These are phyloP conservation scores for Xanthoconium stramineum DNA, from an alignment of 768 basidiomycete genomes.

Conservation along the genomic window DNA sequence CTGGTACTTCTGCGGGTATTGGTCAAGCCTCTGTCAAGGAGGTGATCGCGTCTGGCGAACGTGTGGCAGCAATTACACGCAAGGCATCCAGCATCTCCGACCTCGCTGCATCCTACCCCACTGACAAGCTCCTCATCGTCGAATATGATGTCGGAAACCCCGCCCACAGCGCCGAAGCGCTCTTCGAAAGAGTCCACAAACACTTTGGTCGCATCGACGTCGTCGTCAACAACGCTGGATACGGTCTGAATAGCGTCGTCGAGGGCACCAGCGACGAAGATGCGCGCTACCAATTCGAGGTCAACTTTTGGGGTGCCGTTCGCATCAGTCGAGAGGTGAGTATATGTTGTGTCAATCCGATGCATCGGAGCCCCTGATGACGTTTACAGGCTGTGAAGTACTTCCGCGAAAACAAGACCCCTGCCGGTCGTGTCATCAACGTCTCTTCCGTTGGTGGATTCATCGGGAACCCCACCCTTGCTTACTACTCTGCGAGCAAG, in stretches of 20 bases:
- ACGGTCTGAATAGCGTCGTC: conserved; percentile 22
- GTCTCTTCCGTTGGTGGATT: conserved; percentile 22
- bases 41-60: conserved; percentile 25
- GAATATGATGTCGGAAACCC: conserved; percentile 31
- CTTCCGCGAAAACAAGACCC: conserved; percentile 30
- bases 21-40: conserved; percentile 32
- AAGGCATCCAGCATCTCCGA: conserved; percentile 20
- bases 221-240: conserved; percentile 35
- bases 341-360: background rate
- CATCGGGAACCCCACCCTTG: conserved; percentile 11
- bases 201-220: conserved; percentile 33
- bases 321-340: conserved; percentile 24
- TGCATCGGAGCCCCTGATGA: background rate
- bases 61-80: conserved; percentile 28
- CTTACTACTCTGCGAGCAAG: conserved; percentile 22
- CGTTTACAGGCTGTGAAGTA: conserved; percentile 21
- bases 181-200: conserved; percentile 19
- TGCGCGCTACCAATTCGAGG: conserved; percentile 28
- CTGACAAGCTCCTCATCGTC: conserved; percentile 26
- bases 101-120: conserved; percentile 13
- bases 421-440: conserved; percentile 23
- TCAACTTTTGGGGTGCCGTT: conserved; percentile 33
- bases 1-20: conserved; percentile 40
- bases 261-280: conserved; percentile 26
- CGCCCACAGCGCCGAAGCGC: conserved; percentile 9